These are phyloP conservation scores for Ophiostoma himal-ulmi DNA, from an alignment of 2,329 filamentous ascomycete species.

Conservation along the genomic window DNA sequence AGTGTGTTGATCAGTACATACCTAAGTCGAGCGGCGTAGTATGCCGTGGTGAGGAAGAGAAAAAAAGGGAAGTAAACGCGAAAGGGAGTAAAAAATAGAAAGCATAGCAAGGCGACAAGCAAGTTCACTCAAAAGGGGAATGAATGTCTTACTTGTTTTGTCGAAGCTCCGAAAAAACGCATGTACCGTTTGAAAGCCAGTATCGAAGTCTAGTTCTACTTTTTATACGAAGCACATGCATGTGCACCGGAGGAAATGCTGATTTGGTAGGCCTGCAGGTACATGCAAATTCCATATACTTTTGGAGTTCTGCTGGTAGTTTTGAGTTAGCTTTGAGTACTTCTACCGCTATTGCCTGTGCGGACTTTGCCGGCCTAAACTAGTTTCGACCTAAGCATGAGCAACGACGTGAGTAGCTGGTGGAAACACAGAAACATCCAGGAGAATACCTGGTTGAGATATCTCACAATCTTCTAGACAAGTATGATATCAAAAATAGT, in stretches of 20 bases:
- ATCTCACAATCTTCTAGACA: too few relatives aligned
- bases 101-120: background rate
- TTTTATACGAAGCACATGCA: background rate
- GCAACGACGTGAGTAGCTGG: background rate
- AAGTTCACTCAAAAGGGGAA: background rate
- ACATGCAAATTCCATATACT: background rate
- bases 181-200: background rate
- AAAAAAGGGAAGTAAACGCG: background rate
- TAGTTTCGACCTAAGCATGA: background rate
- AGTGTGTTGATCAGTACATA: background rate
- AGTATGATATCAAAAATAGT: too few relatives aligned
- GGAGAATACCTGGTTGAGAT: too few relatives aligned
- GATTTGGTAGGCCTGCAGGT: constrained; percentile 4
- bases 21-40: background rate
- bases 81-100: background rate
- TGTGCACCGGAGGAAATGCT: constrained; percentile 12
- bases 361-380: background rate
- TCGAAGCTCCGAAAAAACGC: constrained; percentile 4
- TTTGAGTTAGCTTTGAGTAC: background rate
- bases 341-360: background rate
- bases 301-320: background rate
- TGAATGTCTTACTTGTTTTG: constrained; percentile 4
- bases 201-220: background rate
- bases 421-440: background rate
- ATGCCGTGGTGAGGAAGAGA: background rate